Base-by-base conservation (phyloP, 108 stramenopile genomes). In the Nitzschia putrida region DNA sequence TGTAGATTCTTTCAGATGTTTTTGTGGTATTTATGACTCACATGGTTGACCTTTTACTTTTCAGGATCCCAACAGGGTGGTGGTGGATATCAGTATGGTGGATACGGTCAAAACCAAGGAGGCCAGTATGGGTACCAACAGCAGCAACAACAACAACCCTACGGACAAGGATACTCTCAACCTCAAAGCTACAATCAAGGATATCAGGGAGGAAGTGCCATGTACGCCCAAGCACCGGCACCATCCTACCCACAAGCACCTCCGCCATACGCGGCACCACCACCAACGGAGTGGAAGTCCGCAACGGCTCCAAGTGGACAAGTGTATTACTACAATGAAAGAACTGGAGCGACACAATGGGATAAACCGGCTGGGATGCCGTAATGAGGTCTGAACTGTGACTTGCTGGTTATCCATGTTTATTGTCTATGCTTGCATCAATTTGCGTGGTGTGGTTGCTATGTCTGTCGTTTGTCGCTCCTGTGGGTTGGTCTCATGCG, bases 321-420 rank as follows among this genome's bases (percentile, higher is more conserved):
- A 73, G 60, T 87, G 37, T 96, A 96, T 71, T 96, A 94, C 53
- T 96, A 93, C 85, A 95, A 96, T 67, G 85, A 89, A 61, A 70
- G 79, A 53, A 90, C 92, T 2, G 81, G 87, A 7, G 89, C 89
- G 74, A 95, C 93, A 1, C 83, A 84, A 39, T 96, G 96, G 96
- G 89, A 95, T 20, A 93, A 88, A 64, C 92, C 92, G 11, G 60
- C 84, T 24, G 92, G 88, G 13, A 90, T 93, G 86, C 87, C 85
- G 59, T 89, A 81, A 79, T 21, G 49, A 50, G 57, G 40, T 42
- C 53, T 66, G 57, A 43, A 42, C 29, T 34, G 47, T 49, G n/a
- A 49, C 47, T 49, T 49, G 47, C n/a, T 49, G 47, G 14, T 18
- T 16, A 49, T 49, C 29, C 29, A 34, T 34, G 29, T 34, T 34